A percentile compares a stretch with the other conserved stretches of the same genome.
phyloP scores from a whole-genome alignment of 2,329 filamentous ascomycete species.

The Penicillium sp. region DNA sequence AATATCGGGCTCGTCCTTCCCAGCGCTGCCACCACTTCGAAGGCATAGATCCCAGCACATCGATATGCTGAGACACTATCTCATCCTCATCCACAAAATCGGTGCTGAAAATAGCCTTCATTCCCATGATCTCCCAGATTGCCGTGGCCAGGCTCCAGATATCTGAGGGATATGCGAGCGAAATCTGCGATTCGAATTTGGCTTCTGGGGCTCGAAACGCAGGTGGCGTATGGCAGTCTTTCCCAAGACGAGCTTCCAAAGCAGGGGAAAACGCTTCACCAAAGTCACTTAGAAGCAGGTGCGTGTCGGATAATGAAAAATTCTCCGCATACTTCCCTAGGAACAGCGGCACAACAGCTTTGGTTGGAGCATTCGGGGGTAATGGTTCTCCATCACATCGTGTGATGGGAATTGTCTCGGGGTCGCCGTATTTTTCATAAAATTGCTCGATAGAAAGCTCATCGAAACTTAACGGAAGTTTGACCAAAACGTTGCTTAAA shows the following conservation, averaged over 20 bases:
- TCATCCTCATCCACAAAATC: constrained; percentile 18
- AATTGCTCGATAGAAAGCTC: constrained; percentile 34
- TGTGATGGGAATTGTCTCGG: constrained; percentile 29
- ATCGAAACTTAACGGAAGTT: too few relatives aligned
- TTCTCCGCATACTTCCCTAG: constrained; percentile 33
- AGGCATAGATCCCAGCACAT: constrained; percentile 25
- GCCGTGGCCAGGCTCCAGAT: constrained; percentile 28
- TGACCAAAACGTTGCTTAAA: too few relatives aligned
- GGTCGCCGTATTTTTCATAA: constrained; percentile 33
- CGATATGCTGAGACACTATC: constrained; percentile 21
- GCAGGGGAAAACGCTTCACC: constrained; percentile 31
- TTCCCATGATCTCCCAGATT: constrained; percentile 31
- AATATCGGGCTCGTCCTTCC: constrained; percentile 16
- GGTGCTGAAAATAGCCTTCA: constrained; percentile 25
- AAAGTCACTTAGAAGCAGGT: constrained; percentile 38
- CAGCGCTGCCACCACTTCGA: constrained; percentile 19
- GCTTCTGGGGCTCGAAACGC: constrained; percentile 26
- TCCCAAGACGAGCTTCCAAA: constrained; percentile 3
- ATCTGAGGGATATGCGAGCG: constrained; percentile 26
- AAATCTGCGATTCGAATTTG: constrained; percentile 19
- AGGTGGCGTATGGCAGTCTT: constrained; percentile 24
- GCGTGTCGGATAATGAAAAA: constrained; percentile 30
- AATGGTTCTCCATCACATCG: constrained; percentile 24
- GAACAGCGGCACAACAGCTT: constrained; percentile 28
- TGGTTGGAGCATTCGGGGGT: constrained; percentile 27